A percentile compares a stretch with the other conserved stretches of the same genome.
These are phyloP conservation scores for Nelumbo lutea DNA, from an alignment of 164 flowering plant species.

Conservation along the genomic window DNA sequence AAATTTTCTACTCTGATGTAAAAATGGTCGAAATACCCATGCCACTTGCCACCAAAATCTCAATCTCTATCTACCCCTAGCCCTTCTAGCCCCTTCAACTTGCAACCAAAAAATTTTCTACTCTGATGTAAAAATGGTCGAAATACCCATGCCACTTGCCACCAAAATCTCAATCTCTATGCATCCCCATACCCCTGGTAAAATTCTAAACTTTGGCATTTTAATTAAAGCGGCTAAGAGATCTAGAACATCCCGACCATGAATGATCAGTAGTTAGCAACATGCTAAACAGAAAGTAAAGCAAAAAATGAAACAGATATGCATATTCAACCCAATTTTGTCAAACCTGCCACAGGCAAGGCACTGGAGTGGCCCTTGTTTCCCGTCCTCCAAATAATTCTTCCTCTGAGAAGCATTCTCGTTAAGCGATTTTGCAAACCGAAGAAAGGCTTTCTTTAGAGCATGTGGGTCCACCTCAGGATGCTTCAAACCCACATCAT, in stretches of 20 bases:
- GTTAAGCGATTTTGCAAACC: constrained; percentile 48
- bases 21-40: too few relatives aligned
- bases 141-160: too few relatives aligned
- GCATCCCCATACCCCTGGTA: too few relatives aligned
- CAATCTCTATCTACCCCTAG: too few relatives aligned
- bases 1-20: too few relatives aligned
- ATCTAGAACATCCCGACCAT: not conserved
- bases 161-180: too few relatives aligned
- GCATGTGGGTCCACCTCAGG: constrained; percentile 49
- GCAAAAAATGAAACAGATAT: constrained; percentile 2
- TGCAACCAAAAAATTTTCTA: too few relatives aligned
- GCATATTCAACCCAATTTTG: constrained; percentile 7
- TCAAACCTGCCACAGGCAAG: constrained; percentile 84
- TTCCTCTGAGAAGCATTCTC: constrained; percentile 53
- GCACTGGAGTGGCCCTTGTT: constrained; percentile 64
- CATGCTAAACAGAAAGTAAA: not conserved
- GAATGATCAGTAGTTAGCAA: not conserved
- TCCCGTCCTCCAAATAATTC: constrained; percentile 76
- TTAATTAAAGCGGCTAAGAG: not conserved
- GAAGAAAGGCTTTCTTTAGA: constrained; percentile 60
- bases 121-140: too few relatives aligned
- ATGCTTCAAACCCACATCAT: constrained; percentile 24
- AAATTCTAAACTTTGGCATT: not conserved
- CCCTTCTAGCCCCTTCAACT: too few relatives aligned
- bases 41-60: too few relatives aligned